Evolutionary conservation across 1,284 basidiomycete genomes (phyloP).

Genomic region (Melampsora larici-populina): DNA sequence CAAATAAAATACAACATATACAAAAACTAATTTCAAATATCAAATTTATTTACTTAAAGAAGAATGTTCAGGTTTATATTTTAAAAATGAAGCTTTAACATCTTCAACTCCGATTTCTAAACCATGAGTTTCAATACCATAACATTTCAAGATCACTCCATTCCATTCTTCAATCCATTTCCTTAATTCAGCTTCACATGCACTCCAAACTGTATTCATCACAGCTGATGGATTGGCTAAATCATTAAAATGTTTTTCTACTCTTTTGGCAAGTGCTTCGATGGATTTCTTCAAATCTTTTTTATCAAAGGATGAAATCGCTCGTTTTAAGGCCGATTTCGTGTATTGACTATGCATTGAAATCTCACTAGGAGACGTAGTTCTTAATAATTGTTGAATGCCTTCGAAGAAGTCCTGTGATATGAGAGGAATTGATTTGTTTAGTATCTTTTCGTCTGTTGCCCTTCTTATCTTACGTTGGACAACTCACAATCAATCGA

Average conservation of each 20-base stretch:
- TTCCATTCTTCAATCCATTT: conserved; percentile 68
- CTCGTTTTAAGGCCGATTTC: conserved; percentile 73
- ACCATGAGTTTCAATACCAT: conserved; percentile 61
- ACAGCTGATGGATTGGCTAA: conserved; percentile 62
- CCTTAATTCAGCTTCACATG: conserved; percentile 75
- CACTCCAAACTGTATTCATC: conserved; percentile 78
- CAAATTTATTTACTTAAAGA: no score
- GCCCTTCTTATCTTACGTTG: no score
- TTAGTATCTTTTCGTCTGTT: neutral
- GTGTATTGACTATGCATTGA: conserved; percentile 72
- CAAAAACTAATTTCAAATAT: no score
- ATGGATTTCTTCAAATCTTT: conserved; percentile 82
- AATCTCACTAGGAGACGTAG: conserved; percentile 75
- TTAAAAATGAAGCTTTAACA: conserved; percentile 67
- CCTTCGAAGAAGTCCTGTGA: conserved; percentile 88
- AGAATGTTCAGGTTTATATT: conserved; percentile 24
- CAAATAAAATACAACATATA: no score
- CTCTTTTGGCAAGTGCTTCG: conserved; percentile 80
- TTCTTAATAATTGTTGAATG: conserved; percentile 76
- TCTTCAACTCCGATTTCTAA: conserved; percentile 74
- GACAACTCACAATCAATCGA: conserved; percentile 72
- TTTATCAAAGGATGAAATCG: conserved; percentile 75
- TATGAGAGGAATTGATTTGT: neutral
- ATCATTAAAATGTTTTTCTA: conserved; percentile 88
- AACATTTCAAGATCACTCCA: conserved; percentile 70